A percentile compares a stretch with the other conserved stretches of the same genome.
phyloP scores from a whole-genome alignment of 441 rosid genomes.

The Erysimum cheiri region DNA sequence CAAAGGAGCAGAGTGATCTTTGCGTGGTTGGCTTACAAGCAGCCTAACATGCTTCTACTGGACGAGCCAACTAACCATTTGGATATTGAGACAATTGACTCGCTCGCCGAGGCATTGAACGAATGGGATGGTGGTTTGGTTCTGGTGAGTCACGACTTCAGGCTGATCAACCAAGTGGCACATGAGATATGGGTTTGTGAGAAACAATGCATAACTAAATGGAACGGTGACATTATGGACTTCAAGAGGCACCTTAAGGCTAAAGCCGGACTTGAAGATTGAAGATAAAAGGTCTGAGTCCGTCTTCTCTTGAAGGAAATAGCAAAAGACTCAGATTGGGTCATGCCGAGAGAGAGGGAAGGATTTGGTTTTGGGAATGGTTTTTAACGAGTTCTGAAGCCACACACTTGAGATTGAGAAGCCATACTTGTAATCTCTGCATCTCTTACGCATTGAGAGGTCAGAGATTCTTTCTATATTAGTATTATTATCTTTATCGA shows the following conservation, averaged over 20 bases:
- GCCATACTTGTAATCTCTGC: constrained; percentile 40
- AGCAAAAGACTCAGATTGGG: constrained; percentile 21
- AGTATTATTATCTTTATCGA: constrained; percentile 19
- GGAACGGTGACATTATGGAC: constrained; percentile 97
- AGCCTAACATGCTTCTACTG: constrained; percentile 85
- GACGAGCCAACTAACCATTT: constrained; percentile 97
- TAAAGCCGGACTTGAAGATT: constrained; percentile 64
- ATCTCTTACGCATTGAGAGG: constrained; percentile 32
- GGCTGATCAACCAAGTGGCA: constrained; percentile 97
- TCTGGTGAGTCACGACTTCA: constrained; percentile 97
- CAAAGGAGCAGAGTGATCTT: constrained; percentile 94
- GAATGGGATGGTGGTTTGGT: constrained; percentile 99
- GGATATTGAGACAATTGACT: constrained; percentile 96
- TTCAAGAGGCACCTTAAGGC: constrained; percentile 84
- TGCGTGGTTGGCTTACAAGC: constrained; percentile 94
- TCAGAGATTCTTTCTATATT: constrained; percentile 40
- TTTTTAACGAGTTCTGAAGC: constrained; percentile 40
- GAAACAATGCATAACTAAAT: constrained; percentile 76
- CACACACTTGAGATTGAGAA: constrained; percentile 18
- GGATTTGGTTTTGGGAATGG: constrained; percentile 29
- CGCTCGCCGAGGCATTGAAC: constrained; percentile 91
- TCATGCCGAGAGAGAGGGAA: constrained; percentile 26
- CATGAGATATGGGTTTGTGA: constrained; percentile 97
- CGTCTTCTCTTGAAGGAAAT: constrained; percentile 20
- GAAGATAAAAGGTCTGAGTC: not conserved